phyloP scores from a whole-genome alignment of 805 yeast genomes.

The Nakazawaea sp. region DNA sequence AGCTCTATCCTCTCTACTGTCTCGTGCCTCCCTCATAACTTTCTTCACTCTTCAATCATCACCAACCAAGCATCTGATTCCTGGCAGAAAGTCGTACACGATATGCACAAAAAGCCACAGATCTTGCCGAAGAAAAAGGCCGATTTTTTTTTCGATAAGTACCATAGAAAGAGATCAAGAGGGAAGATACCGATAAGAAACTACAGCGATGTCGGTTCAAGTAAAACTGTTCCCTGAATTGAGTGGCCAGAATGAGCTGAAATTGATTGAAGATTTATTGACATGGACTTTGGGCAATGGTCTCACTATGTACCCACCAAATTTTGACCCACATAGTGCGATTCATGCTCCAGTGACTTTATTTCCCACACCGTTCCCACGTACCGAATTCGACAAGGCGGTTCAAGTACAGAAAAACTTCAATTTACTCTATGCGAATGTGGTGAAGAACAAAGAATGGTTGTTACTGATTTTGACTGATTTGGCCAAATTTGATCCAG shows the following conservation, averaged over 20 bases:
- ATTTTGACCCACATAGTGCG: conserved; percentile 35
- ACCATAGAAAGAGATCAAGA: too few relatives aligned
- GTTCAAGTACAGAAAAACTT: conserved; percentile 56
- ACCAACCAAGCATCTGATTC: too few relatives aligned
- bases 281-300: conserved; percentile 84
- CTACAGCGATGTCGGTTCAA: too few relatives aligned
- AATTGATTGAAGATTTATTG: conserved; percentile 38
- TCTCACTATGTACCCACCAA: conserved; percentile 70
- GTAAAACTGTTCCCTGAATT: conserved; percentile 11
- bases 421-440: conserved; percentile 68
- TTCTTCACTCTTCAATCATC: too few relatives aligned
- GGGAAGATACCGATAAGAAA: too few relatives aligned
- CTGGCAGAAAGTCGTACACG: too few relatives aligned
- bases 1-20: too few relatives aligned
- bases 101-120: too few relatives aligned
- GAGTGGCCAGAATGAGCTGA: conserved; percentile 13
- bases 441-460: conserved; percentile 60
- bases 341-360: conserved; percentile 81
- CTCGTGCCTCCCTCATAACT: too few relatives aligned
- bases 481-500: conserved; percentile 54
- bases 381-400: conserved; percentile 58
- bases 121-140: too few relatives aligned
- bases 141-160: too few relatives aligned
- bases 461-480: conserved; percentile 46
- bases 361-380: conserved; percentile 86